Percentiles rank a stretch among this genome's conserved stretches.
Evolutionary conservation across 2,329 filamentous ascomycete genomes (phyloP).

Genomic region (Talaromyces sp.): DNA sequence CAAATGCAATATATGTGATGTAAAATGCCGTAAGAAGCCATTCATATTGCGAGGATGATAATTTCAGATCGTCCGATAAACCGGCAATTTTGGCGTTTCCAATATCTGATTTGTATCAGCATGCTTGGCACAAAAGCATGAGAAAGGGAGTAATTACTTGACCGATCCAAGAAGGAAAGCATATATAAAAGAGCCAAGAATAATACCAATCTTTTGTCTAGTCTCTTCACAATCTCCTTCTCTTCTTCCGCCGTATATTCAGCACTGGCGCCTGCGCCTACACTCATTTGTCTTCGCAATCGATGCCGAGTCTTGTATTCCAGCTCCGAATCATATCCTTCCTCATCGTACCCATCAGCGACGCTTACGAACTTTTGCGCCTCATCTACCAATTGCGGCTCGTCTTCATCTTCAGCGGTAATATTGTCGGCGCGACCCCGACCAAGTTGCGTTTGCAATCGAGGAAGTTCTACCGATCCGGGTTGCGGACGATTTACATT

Average conservation of each 20-base stretch:
- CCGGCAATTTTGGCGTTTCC: slow-evolving; percentile 63
- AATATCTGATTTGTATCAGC: slow-evolving; percentile 43
- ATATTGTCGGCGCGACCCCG: slow-evolving; percentile 4
- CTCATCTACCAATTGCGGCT: slow-evolving; percentile 2
- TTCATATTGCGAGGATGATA: slow-evolving; percentile 57
- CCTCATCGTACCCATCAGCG: slow-evolving; percentile 22
- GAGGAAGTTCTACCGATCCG: slow-evolving; percentile 24
- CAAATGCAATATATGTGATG: slow-evolving; percentile 61
- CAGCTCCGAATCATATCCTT: slow-evolving; percentile 28
- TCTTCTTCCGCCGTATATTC: slow-evolving; percentile 64
- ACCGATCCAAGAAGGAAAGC: slow-evolving; percentile 80
- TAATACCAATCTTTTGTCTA: slow-evolving; percentile 72
- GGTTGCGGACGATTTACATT: slow-evolving; percentile 18
- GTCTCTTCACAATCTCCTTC: slow-evolving; percentile 64
- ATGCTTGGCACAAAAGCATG: neutral
- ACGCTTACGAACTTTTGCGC: neutral
- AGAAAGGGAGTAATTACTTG: slow-evolving; percentile 57
- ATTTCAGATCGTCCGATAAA: slow-evolving; percentile 51
- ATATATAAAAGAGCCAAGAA: slow-evolving; percentile 82
- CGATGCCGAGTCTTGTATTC: slow-evolving; percentile 22
- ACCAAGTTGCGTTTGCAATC: slow-evolving; percentile 35
- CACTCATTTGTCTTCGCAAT: slow-evolving; percentile 25
- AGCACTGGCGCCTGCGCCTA: neutral
- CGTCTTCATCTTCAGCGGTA: slow-evolving; percentile 1
- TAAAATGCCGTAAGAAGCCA: slow-evolving; percentile 63